A percentile compares a stretch with the other conserved stretches of the same genome.
Evolutionary conservation across 2,329 filamentous ascomycete species (phyloP).

Genomic region (Fusarium anguioides): DNA sequence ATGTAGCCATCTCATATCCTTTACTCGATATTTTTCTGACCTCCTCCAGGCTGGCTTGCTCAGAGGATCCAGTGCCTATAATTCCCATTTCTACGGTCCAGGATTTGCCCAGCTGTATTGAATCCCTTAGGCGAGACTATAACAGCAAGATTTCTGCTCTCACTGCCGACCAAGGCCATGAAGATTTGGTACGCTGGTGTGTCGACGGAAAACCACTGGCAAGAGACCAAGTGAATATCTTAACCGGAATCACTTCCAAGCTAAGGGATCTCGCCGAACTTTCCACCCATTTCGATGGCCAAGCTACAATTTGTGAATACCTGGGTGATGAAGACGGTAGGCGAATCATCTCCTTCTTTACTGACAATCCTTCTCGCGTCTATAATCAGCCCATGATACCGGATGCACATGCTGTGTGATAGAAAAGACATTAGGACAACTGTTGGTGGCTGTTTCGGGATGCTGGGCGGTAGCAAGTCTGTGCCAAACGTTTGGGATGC

Average conservation of each 20-base stretch:
- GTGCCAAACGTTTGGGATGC: not conserved
- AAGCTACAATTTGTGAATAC: constrained; percentile 38
- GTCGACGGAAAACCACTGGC: constrained; percentile 45
- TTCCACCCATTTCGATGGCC: constrained; percentile 29
- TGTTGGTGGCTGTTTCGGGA: constrained; percentile 1
- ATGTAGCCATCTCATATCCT: constrained; percentile 45
- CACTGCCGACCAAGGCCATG: not conserved
- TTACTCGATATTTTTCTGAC: not conserved
- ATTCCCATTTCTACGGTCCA: constrained; percentile 55
- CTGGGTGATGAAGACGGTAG: constrained; percentile 48
- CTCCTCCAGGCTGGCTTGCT: constrained; percentile 48
- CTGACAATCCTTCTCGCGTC: constrained; percentile 31
- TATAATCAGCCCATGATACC: not conserved
- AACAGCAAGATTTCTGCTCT: not conserved
- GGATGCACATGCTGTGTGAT: not conserved
- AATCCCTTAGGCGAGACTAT: constrained; percentile 51
- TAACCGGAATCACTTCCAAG: constrained; percentile 45
- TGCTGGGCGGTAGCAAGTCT: constrained; percentile 12
- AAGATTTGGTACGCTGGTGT: constrained; percentile 41
- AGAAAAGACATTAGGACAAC: constrained; percentile 1
- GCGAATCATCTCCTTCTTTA: constrained; percentile 48
- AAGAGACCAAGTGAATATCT: constrained; percentile 41
- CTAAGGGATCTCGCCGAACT: constrained; percentile 45
- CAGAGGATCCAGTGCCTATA: constrained; percentile 51
- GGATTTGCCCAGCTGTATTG: constrained; percentile 53